Evolutionary conservation across 768 basidiomycete species (phyloP).

Genomic region (Boletus rufocinnamomeus): DNA sequence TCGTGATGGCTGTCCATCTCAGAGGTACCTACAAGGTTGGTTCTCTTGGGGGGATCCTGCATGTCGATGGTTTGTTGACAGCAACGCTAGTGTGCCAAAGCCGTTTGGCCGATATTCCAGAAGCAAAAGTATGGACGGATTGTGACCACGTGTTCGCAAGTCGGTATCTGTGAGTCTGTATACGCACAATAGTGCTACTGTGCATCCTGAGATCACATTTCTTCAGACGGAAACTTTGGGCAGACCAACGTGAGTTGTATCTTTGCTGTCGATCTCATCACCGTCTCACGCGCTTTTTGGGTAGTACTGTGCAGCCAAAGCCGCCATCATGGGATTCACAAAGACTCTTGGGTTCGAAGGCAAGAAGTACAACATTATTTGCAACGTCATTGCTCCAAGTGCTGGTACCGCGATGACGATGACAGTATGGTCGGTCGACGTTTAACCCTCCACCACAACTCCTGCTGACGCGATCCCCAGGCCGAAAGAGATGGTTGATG

Average conservation of each 20-base stretch:
- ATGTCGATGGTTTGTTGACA: constrained; percentile 5
- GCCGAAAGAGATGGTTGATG: constrained; percentile 84
- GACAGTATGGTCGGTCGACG: constrained; percentile 61
- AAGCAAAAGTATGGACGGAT: constrained; percentile 97
- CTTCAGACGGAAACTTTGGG: constrained; percentile 90
- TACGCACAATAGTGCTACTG: background rate
- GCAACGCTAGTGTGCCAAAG: constrained; percentile 74
- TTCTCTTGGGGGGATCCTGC: background rate
- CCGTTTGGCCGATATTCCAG: constrained; percentile 95
- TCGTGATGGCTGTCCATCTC: constrained; percentile 86
- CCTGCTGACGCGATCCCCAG: constrained; percentile 33
- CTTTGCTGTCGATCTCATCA: background rate
- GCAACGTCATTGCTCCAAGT: constrained; percentile 83
- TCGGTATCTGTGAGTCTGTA: constrained; percentile 80
- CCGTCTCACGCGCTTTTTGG: constrained; percentile 1
- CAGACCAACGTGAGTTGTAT: constrained; percentile 74
- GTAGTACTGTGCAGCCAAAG: constrained; percentile 90
- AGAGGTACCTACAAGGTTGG: constrained; percentile 86
- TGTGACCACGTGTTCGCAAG: constrained; percentile 89
- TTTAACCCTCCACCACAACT: background rate
- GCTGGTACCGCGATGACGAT: constrained; percentile 93
- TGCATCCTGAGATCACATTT: background rate
- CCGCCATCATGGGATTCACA: constrained; percentile 89
- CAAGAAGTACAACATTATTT: constrained; percentile 84
- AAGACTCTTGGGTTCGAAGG: constrained; percentile 90